Evolutionary conservation across 257 asterid species (phyloP).

Genomic region (Haberlea rhodopensis): DNA sequence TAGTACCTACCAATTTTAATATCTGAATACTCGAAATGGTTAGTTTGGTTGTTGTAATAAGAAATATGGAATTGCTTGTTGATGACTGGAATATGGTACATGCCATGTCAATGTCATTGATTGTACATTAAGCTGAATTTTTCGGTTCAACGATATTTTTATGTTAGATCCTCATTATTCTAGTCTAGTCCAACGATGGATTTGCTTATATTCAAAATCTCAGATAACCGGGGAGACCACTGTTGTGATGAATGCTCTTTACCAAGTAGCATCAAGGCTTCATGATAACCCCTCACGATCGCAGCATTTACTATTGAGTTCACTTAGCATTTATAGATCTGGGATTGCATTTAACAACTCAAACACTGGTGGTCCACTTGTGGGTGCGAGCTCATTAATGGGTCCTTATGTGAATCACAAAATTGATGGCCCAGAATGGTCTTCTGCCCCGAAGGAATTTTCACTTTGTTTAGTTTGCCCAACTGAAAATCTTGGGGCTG

Average conservation of each 20-base stretch:
- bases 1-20: background rate
- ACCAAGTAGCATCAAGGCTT: slow-evolving; percentile 65
- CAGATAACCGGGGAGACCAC: slow-evolving; percentile 74
- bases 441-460: slow-evolving; percentile 55
- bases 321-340: slow-evolving; percentile 67
- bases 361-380: slow-evolving; percentile 45
- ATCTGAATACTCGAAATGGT: slow-evolving; percentile 8
- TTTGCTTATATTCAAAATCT: slow-evolving; percentile 23
- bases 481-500: slow-evolving; percentile 75
- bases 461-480: slow-evolving; percentile 72
- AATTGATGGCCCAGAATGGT: slow-evolving; percentile 44
- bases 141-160: slow-evolving; percentile 1
- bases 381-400: slow-evolving; percentile 44
- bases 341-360: slow-evolving; percentile 56
- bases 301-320: slow-evolving; percentile 62
- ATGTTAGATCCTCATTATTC: slow-evolving; percentile 13
- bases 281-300: slow-evolving; percentile 85
- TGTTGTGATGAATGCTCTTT: slow-evolving; percentile 64
- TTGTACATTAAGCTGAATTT: background rate
- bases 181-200: slow-evolving; percentile 14
- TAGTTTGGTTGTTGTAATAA: background rate
- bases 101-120: background rate
- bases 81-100: background rate
- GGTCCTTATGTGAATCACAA: slow-evolving; percentile 64
- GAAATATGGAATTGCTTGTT: background rate